Percentiles rank a stretch among this genome's conserved stretches.
Evolutionary conservation across 116 monocot genomes (phyloP).

Genomic region (Cymodocea nodosa): DNA sequence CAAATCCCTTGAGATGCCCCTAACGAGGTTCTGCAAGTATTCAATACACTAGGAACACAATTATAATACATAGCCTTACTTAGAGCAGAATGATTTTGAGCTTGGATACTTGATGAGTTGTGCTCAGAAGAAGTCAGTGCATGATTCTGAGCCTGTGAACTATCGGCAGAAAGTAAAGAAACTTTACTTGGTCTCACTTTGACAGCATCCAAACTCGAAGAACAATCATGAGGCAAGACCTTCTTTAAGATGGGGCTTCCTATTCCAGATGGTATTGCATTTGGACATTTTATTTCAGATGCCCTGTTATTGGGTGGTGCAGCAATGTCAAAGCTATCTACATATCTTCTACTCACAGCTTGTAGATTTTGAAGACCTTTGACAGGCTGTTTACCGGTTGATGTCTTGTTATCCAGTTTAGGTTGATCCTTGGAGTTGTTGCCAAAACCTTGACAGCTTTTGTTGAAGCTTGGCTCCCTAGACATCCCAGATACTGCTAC

Average conservation of each 20-base stretch:
- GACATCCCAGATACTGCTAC: slow-evolving; percentile 6
- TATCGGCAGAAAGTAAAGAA: slow-evolving; percentile 11
- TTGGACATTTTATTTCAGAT: slow-evolving; percentile 14
- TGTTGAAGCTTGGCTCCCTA: slow-evolving; percentile 10
- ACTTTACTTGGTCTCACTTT: slow-evolving; percentile 17
- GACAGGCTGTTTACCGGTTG: not conserved
- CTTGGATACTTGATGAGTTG: slow-evolving; percentile 18
- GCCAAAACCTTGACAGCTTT: slow-evolving; percentile 19
- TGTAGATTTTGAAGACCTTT: slow-evolving; percentile 19
- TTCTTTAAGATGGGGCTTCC: slow-evolving; percentile 33
- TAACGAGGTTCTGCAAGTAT: not conserved
- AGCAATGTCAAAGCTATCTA: slow-evolving; percentile 15
- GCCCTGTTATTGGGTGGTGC: slow-evolving; percentile 18
- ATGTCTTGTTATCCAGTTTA: slow-evolving; percentile 13
- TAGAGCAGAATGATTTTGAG: slow-evolving; percentile 27
- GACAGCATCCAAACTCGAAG: slow-evolving; percentile 31
- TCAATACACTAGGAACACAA: not conserved
- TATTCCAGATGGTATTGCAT: slow-evolving; percentile 10
- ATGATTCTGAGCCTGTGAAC: slow-evolving; percentile 14
- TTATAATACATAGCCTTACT: slow-evolving; percentile 25
- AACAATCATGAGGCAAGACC: slow-evolving; percentile 43
- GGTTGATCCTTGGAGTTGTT: slow-evolving; percentile 12
- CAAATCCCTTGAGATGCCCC: not conserved
- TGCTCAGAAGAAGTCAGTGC: slow-evolving; percentile 4
- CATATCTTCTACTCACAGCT: slow-evolving; percentile 13